These are phyloP conservation scores for Acanthamoeba triangularis DNA, from an alignment of 208 protist genomes.

Conservation along the genomic window DNA sequence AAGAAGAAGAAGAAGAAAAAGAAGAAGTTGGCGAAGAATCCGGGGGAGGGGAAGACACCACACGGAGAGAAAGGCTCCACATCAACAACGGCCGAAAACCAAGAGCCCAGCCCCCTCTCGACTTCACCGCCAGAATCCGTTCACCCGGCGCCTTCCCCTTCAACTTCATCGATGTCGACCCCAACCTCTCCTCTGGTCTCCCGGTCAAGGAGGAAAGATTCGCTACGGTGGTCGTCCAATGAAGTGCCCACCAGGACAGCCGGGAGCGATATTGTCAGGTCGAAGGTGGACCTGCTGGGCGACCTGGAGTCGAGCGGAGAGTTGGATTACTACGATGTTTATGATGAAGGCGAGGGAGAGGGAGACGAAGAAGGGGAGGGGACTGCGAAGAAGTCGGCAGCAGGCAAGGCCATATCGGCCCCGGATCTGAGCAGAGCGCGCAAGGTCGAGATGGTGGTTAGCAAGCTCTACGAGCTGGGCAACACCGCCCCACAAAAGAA, in stretches of 20 bases:
- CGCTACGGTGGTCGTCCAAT: not conserved
- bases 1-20: too few species aligned
- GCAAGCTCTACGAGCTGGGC: slow-evolving; percentile 42
- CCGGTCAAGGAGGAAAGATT: not conserved
- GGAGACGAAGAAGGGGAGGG: not conserved
- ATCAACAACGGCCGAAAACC: too few species aligned
- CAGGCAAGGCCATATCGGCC: not conserved
- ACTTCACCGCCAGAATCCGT: too few species aligned
- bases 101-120: too few species aligned
- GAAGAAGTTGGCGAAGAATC: too few species aligned
- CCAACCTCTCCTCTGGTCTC: not conserved
- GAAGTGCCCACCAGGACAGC: not conserved
- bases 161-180: not conserved
- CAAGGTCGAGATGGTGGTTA: slow-evolving; percentile 34
- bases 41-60: too few species aligned
- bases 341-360: not conserved
- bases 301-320: not conserved
- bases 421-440: not conserved
- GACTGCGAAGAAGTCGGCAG: not conserved
- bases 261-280: not conserved
- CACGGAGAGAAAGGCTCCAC: too few species aligned
- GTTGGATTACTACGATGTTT: not conserved
- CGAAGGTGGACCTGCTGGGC: not conserved
- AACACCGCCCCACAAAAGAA: not conserved
- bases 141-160: too few species aligned